Percentiles rank a stretch among this genome's conserved stretches.
Evolutionary conservation across 495 filamentous ascomycete species (phyloP).

Genomic region (Alectoria sarmentosa): DNA sequence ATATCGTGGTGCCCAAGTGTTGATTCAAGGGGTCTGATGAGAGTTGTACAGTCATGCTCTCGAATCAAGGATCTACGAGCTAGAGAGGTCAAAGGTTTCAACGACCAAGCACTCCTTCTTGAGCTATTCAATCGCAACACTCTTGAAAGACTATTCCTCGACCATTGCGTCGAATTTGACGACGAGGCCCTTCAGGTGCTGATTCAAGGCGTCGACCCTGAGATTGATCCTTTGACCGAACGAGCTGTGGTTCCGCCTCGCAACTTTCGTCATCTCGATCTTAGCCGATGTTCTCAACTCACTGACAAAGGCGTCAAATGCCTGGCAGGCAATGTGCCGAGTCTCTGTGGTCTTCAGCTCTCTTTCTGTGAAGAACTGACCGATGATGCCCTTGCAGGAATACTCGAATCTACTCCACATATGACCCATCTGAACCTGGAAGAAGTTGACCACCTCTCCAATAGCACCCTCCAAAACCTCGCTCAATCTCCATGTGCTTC

Average conservation of each 20-base stretch:
- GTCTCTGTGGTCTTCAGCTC: slow-evolving; percentile 74
- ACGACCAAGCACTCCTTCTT: slow-evolving; percentile 58
- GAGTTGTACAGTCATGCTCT: slow-evolving; percentile 63
- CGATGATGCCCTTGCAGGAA: slow-evolving; percentile 62
- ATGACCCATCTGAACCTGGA: slow-evolving; percentile 88
- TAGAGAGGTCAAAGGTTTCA: slow-evolving; percentile 74
- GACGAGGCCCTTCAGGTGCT: slow-evolving; percentile 66
- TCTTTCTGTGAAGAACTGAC: slow-evolving; percentile 63
- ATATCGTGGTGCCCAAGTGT: slow-evolving; percentile 87
- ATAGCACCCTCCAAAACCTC: slow-evolving; percentile 61
- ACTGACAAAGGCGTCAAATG: slow-evolving; percentile 61
- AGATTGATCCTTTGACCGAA: slow-evolving; percentile 70
- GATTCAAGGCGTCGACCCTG: slow-evolving; percentile 63
- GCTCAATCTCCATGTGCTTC: slow-evolving; percentile 66
- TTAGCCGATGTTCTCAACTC: slow-evolving; percentile 68
- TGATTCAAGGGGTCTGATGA: slow-evolving; percentile 71
- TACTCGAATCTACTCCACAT: slow-evolving; percentile 65
- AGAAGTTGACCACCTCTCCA: slow-evolving; percentile 71
- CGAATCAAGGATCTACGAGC: slow-evolving; percentile 73
- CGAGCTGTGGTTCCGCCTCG: slow-evolving; percentile 71
- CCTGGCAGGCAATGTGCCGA: slow-evolving; percentile 67
- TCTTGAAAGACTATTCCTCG: slow-evolving; percentile 70
- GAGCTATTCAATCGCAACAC: slow-evolving; percentile 72
- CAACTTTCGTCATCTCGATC: slow-evolving; percentile 73
- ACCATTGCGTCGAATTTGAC: slow-evolving; percentile 65